Evolutionary conservation across 139 green algal species (phyloP), one percentile per base, ranked within the genome.

Genomic region (Nannochloris sp.): DNA sequence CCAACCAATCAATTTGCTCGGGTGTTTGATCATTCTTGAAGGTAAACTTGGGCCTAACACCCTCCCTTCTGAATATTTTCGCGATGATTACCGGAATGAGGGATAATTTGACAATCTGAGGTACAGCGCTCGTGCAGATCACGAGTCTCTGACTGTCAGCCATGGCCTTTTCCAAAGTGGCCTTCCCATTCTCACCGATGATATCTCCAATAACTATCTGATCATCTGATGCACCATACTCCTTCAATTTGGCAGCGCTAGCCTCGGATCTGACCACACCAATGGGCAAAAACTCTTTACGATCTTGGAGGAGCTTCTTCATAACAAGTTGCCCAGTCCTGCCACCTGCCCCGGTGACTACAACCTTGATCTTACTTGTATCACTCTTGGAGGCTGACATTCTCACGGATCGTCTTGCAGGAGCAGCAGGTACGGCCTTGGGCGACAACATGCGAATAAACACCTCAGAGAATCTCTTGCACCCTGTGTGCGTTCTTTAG

Each of bases 1-100:
- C 87, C 45, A 87, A 36, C 86, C 86, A 95, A 70, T 95, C 87
- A 30, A 93, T 73, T 78, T 91, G 74, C 72, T 88, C 79, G 0
- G 82, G 80, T 6, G 30, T 50, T 53, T 85, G 76, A 25, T 60
- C 68, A 46, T 71, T 69, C 61, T 87, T 85, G 68, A 83, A 87
- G 0, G 55, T 70, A 64, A 87, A 87, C 23, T 77, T 43, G 6
- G 81, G 80, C n/a, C 71, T 56, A 11, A 75, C 68, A 26, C 68
- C 68, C n/a, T 66, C 36, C 14, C 57, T 59, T 8, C 37, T 59
- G 30, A 55, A 56, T 26, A 66, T n/a, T 16, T 66, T 66, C 1
- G 36, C 60, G 14, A 53, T 10, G 9, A 66, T 36, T 8, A 74
- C 67, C 28, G 43, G 65, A 20, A 79, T 63, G 5, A 79, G 44